Percentiles rank a stretch among this genome's conserved stretches.
Conservation (phyloP, 345 rosid genomes). For the Chamaenerion angustifolium region DNA sequence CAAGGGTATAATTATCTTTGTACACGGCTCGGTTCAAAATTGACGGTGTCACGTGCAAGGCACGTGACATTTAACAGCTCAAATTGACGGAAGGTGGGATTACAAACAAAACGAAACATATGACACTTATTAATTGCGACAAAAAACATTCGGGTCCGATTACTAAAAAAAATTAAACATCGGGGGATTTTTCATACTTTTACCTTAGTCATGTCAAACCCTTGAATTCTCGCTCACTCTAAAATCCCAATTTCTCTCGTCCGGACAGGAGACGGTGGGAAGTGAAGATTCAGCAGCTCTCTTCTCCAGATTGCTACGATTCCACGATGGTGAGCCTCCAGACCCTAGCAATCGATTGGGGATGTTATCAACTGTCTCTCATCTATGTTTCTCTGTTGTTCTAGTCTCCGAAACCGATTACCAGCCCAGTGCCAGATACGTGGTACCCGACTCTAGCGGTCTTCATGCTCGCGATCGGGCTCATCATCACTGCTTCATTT, state of each 20-base stretch:
- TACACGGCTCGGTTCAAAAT: too few species aligned
- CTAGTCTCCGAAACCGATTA: conserved; percentile 54
- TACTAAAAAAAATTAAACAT: too few species aligned
- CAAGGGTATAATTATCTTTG: too few species aligned
- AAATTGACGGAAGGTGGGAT: too few species aligned
- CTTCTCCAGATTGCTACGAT: neutral
- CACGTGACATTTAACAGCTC: too few species aligned
- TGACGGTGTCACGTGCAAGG: too few species aligned
- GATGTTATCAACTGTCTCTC: neutral
- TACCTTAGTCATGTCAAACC: too few species aligned
- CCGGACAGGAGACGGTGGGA: neutral
- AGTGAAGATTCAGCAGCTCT: neutral
- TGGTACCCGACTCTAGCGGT: conserved; percentile 56
- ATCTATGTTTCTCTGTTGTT: neutral
- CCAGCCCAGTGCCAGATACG: conserved; percentile 64
- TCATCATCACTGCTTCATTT: conserved; percentile 62
- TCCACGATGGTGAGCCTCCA: conserved; percentile 1
- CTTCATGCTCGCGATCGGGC: conserved; percentile 54
- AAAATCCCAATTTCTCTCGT: neutral
- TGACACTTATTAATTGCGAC: too few species aligned
- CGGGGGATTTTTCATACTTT: too few species aligned
- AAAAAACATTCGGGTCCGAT: too few species aligned
- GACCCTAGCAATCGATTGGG: neutral
- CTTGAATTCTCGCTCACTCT: neutral
- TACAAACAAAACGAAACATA: too few species aligned